These are phyloP conservation scores for Scutellaria galericulata DNA, from an alignment of 257 asterid species.

Conservation along the genomic window DNA sequence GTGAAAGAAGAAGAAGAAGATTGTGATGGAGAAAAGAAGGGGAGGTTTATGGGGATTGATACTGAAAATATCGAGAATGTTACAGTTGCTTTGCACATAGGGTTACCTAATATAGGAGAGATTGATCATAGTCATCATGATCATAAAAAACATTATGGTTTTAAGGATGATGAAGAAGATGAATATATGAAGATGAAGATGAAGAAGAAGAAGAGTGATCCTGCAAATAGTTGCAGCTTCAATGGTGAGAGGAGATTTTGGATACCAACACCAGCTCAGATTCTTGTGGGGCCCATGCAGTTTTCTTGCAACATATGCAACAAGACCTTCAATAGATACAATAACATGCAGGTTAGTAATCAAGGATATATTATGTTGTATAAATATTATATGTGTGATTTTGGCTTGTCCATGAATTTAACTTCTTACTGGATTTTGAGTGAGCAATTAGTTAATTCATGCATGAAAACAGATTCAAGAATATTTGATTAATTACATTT, in stretches of 20 bases:
- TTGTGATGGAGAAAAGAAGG: constrained; percentile 31
- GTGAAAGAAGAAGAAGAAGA: constrained; percentile 43
- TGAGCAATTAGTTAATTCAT: not conserved
- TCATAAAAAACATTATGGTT: constrained; percentile 21
- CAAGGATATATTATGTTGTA: not conserved
- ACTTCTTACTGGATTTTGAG: not conserved
- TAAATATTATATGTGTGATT: not conserved
- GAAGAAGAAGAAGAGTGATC: constrained; percentile 29
- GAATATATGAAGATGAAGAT: constrained; percentile 34
- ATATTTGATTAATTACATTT: too few relatives aligned
- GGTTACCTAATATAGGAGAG: constrained; percentile 59
- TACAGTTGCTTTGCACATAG: constrained; percentile 72
- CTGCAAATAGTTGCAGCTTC: constrained; percentile 34
- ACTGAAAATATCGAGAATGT: constrained; percentile 50
- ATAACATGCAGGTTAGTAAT: constrained; percentile 89
- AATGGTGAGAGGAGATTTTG: constrained; percentile 64
- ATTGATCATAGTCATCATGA: not conserved
- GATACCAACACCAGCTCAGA: constrained; percentile 93
- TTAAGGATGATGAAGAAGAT: constrained; percentile 46
- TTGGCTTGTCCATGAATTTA: not conserved
- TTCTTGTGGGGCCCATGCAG: constrained; percentile 94
- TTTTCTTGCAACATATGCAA: constrained; percentile 82
- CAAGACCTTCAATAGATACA: constrained; percentile 94
- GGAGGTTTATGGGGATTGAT: not conserved
- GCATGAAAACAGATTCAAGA: too few relatives aligned